Evolutionary conservation across 1,139 yeast genomes (phyloP), one percentile per base, ranked within the genome.

Genomic region (Magnusiomyces tetraspermus): DNA sequence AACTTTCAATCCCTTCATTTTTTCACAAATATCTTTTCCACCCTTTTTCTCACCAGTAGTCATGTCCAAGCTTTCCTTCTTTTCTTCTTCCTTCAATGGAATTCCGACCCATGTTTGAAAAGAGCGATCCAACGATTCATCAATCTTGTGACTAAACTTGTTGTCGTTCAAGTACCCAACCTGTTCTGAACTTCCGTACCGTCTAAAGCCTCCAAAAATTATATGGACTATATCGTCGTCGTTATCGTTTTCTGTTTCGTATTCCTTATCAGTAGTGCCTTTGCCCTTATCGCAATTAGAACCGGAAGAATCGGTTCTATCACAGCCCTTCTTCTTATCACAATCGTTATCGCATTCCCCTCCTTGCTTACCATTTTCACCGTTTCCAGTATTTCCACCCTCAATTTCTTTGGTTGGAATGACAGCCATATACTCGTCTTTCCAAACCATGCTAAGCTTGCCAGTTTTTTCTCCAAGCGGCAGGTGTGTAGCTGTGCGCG

Each of bases 171-270:
- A 49, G 3, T 54, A 28, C 22, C 57, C 59, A 5, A 51, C 54
- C 51, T 61, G 60, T 21, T 48, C 50, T 6, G 53, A 55, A 10
- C 54, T 45, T 1, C 60, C 63, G 46, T 51, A 57, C 24, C 61
- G 50, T 13, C 69, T 54, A 40, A 63, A 59, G 1, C 69, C 69
- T 3, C 69, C 69, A 22, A 62, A 55, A 3, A 65, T 63, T 28
- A 62, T 43, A 37, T 53, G 51, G 30, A 53, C 52, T 40, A 48
- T 44, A 21, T 26, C 46, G 2, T 43, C 21, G 17, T 19, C 21
- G 22, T 23, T 33, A 3, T 17, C 6, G 33, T 28, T 28, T 28
- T 28, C 33, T n/a, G n/a, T n/a, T 13, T 5, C 8, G 4, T n/a
- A 21, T 24, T 10, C 8, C n/a, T 10, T 17, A 17, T 37, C 21